Conservation (phyloP, 805 yeast genomes). For the Sugiyamaella marilandica region DNA sequence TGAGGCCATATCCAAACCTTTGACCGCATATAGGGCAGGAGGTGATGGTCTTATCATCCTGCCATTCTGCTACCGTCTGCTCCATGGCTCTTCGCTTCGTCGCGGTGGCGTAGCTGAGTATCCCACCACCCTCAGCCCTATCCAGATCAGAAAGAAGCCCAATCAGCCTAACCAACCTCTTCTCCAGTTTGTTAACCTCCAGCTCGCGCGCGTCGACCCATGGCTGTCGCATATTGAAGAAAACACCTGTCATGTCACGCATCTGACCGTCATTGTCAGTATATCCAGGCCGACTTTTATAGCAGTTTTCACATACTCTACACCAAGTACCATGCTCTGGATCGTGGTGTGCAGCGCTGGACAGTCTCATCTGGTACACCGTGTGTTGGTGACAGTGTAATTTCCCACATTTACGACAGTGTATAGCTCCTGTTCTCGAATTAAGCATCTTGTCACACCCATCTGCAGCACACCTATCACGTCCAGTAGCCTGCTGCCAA, state of each 20-base stretch:
- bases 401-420: constrained; percentile 74
- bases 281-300: constrained; percentile 49
- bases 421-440: constrained; percentile 52
- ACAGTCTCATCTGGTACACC: constrained; percentile 46
- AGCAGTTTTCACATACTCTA: constrained; percentile 65
- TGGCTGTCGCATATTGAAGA: constrained; percentile 38
- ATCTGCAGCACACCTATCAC: constrained; percentile 39
- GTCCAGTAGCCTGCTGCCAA: constrained; percentile 51
- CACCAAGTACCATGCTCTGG: constrained; percentile 57
- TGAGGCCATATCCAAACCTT: constrained; percentile 48
- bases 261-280: constrained; percentile 39
- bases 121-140: constrained; percentile 23
- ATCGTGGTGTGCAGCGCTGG: constrained; percentile 39
- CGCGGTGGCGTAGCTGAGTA: constrained; percentile 27
- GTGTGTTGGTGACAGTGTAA: constrained; percentile 67
- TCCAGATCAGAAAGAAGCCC: constrained; percentile 16
- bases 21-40: constrained; percentile 63
- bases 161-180: constrained; percentile 42
- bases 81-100: constrained; percentile 38
- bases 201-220: constrained; percentile 48
- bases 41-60: constrained; percentile 42
- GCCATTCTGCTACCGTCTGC: constrained; percentile 60
- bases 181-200: constrained; percentile 54
- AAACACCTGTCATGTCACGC: constrained; percentile 44
- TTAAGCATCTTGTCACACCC: constrained; percentile 43